Percentiles rank a stretch among this genome's conserved stretches.
phyloP scores from a whole-genome alignment of 2,329 filamentous ascomycete genomes.

The Fonsecaea multimorphosa region DNA sequence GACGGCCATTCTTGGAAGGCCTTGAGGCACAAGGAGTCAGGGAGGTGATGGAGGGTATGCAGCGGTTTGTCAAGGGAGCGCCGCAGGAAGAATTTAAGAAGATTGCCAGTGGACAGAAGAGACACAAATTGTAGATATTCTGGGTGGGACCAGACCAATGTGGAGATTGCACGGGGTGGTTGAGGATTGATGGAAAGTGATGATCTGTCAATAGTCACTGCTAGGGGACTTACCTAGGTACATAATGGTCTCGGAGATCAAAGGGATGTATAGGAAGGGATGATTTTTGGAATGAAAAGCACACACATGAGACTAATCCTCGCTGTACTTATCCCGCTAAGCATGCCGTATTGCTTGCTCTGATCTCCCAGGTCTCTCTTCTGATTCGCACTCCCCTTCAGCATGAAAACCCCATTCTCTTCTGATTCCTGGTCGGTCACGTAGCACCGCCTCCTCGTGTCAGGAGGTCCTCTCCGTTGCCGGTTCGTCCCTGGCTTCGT shows the following conservation, averaged over 20 bases:
- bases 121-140: conserved; percentile 77
- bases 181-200: not conserved
- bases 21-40: conserved; percentile 78
- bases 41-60: conserved; percentile 85
- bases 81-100: conserved; percentile 89
- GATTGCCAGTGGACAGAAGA: conserved; percentile 86
- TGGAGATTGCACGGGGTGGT: not conserved
- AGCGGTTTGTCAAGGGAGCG: conserved; percentile 77
- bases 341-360: not conserved
- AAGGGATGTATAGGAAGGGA: not conserved
- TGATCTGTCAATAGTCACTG: not conserved
- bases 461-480: not conserved
- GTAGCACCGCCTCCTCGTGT: not conserved
- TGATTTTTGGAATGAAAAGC: not conserved
- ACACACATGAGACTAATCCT: not conserved
- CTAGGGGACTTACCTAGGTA: not conserved
- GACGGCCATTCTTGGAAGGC: conserved; percentile 72
- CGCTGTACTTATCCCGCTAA: not conserved
- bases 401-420: no score
- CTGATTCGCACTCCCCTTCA: not conserved
- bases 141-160: not conserved
- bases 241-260: not conserved
- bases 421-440: no score
- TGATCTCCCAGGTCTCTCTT: not conserved
- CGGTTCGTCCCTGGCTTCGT: not conserved